A percentile compares a stretch with the other conserved stretches of the same genome.
Conservation (phyloP, 805 yeast species). For the Grigorovia jiainica region DNA sequence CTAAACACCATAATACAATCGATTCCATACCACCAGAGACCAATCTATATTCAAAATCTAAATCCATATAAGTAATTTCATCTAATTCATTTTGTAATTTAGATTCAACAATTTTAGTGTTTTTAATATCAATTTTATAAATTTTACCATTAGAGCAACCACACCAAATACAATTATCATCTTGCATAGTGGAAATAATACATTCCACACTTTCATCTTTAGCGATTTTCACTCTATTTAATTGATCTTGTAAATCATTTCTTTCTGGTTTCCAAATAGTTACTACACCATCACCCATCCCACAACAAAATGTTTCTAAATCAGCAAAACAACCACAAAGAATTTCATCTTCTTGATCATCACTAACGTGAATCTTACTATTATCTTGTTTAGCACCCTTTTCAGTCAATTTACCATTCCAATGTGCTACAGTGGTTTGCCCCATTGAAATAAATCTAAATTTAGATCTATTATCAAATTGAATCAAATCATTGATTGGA, state of each 20-base stretch:
- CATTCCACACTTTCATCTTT: constrained; percentile 69
- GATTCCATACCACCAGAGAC: constrained; percentile 78
- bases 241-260: constrained; percentile 67
- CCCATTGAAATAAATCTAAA: constrained; percentile 77
- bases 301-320: constrained; percentile 53
- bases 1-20: constrained; percentile 61
- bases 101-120: constrained; percentile 54
- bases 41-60: constrained; percentile 72
- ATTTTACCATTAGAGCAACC: constrained; percentile 73
- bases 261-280: constrained; percentile 76
- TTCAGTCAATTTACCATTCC: constrained; percentile 37
- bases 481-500: constrained; percentile 64
- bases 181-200: constrained; percentile 40
- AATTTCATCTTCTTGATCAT: constrained; percentile 92
- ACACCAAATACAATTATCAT: constrained; percentile 54
- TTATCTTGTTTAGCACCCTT: constrained; percentile 5
- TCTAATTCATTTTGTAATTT: constrained; percentile 61
- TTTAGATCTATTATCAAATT: constrained; percentile 53
- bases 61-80: constrained; percentile 67
- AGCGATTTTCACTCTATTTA: constrained; percentile 60
- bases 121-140: constrained; percentile 54
- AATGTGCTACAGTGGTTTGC: constrained; percentile 66
- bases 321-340: constrained; percentile 63
- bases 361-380: constrained; percentile 47
- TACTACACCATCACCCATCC: constrained; percentile 85